Conservation (phyloP, 805 yeast genomes). For the Metschnikowia cerradonensis region DNA sequence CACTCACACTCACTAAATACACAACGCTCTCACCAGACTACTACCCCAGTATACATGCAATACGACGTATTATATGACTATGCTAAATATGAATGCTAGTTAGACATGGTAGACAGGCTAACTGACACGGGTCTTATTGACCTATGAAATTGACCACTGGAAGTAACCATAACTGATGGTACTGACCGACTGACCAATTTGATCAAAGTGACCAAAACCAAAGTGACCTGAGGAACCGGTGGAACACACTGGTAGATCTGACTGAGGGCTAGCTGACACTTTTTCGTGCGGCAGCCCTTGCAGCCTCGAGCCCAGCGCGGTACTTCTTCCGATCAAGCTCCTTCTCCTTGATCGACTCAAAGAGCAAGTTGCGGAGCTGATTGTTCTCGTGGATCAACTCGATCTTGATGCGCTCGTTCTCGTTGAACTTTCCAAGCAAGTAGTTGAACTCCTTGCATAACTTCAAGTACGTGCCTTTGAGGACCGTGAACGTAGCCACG, state of each 20-base stretch:
- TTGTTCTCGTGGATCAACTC: constrained; percentile 35
- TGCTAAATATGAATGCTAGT: background rate
- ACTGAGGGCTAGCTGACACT: background rate
- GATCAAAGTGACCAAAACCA: too few species aligned
- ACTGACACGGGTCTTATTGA: too few species aligned
- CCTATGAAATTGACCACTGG: background rate
- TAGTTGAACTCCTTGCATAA: constrained; percentile 38
- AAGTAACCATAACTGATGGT: too few species aligned
- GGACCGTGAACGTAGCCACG: constrained; percentile 29
- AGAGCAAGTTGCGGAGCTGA: constrained; percentile 27
- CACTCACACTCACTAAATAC: too few species aligned
- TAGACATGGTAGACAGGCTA: too few species aligned
- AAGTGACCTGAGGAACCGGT: too few species aligned
- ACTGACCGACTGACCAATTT: too few species aligned
- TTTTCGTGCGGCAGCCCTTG: background rate
- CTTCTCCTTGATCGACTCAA: constrained; percentile 27
- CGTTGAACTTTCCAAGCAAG: constrained; percentile 32
- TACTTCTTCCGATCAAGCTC: constrained; percentile 19
- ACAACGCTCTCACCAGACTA: too few species aligned
- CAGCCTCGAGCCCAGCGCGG: constrained; percentile 11
- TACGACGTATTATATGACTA: background rate
- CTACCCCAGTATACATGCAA: too few species aligned
- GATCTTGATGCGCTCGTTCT: constrained; percentile 32
- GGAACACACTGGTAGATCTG: too few species aligned
- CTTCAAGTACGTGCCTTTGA: constrained; percentile 33